phyloP scores from a whole-genome alignment of 2,329 filamentous ascomycete genomes.

The Colletotrichum coccodes region DNA sequence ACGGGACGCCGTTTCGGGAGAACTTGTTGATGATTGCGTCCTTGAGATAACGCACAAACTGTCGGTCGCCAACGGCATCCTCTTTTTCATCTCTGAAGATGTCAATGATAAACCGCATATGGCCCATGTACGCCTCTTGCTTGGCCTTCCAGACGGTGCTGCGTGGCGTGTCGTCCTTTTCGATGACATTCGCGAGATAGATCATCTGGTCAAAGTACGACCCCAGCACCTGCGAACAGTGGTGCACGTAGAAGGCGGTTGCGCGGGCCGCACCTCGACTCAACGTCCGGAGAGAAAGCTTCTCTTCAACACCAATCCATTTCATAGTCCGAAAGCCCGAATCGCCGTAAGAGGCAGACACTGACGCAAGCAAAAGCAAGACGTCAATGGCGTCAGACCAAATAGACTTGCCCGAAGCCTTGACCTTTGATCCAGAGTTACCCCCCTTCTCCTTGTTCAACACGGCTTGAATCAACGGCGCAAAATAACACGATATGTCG shows the following conservation, averaged over 20 bases:
- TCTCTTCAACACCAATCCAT: background rate
- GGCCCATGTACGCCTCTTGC: constrained; percentile 16
- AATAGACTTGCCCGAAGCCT: background rate
- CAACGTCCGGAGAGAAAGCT: background rate
- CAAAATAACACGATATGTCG: constrained; percentile 1
- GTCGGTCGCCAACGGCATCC: background rate
- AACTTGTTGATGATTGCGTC: constrained; percentile 6
- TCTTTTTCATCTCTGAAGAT: constrained; percentile 1
- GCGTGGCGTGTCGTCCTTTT: background rate
- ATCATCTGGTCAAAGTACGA: constrained; percentile 36
- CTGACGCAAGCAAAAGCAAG: constrained; percentile 12
- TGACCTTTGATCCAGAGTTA: background rate
- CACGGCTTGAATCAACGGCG: background rate
- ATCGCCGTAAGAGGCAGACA: background rate
- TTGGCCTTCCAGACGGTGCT: constrained; percentile 4
- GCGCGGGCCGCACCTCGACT: background rate
- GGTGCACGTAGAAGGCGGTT: background rate
- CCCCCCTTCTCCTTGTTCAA: background rate
- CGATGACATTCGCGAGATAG: constrained; percentile 22
- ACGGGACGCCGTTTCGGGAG: background rate
- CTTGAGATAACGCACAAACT: background rate
- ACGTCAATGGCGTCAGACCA: constrained; percentile 15
- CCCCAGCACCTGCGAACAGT: constrained; percentile 25
- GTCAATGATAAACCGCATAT: constrained; percentile 23
- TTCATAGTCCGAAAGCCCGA: background rate